Evolutionary conservation across 106 monocot genomes (phyloP).

Genomic region (Amphibolis antarctica): DNA sequence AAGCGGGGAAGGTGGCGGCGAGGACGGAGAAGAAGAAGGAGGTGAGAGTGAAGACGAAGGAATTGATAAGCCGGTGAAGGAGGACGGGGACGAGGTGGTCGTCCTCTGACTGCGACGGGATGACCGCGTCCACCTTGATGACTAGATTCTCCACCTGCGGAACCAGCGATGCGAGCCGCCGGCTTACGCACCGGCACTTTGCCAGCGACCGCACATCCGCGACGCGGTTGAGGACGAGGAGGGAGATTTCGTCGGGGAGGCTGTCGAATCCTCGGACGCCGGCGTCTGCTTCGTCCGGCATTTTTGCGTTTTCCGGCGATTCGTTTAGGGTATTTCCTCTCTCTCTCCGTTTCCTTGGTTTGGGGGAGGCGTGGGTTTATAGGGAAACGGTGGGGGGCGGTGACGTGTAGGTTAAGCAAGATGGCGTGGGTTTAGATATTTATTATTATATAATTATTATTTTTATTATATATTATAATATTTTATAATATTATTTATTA

Average conservation of each 20-base stretch:
- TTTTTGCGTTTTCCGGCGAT: background rate
- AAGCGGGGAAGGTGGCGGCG: background rate
- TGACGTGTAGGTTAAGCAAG: background rate
- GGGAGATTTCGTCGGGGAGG: conserved; percentile 2
- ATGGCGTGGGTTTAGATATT: background rate
- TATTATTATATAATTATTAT: too few species aligned
- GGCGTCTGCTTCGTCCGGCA: background rate
- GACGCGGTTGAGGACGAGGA: conserved; percentile 8
- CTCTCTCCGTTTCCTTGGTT: background rate
- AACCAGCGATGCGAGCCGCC: conserved; percentile 5
- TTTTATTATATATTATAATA: too few species aligned
- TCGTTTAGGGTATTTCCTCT: background rate
- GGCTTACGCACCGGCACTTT: conserved; percentile 10
- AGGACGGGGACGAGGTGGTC: background rate
- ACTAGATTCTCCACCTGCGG: background rate
- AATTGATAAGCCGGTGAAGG: background rate
- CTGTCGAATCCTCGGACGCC: background rate
- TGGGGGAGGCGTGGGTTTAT: background rate
- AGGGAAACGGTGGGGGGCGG: background rate
- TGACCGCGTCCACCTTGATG: conserved; percentile 8
- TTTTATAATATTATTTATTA: too few species aligned
- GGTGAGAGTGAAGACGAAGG: background rate
- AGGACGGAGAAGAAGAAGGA: background rate
- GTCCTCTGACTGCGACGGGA: background rate
- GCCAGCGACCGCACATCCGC: conserved; percentile 14